Percentiles rank a stretch among this genome's conserved stretches.
Conservation (phyloP, 768 basidiomycete genomes). For the Mycena crocata region DNA sequence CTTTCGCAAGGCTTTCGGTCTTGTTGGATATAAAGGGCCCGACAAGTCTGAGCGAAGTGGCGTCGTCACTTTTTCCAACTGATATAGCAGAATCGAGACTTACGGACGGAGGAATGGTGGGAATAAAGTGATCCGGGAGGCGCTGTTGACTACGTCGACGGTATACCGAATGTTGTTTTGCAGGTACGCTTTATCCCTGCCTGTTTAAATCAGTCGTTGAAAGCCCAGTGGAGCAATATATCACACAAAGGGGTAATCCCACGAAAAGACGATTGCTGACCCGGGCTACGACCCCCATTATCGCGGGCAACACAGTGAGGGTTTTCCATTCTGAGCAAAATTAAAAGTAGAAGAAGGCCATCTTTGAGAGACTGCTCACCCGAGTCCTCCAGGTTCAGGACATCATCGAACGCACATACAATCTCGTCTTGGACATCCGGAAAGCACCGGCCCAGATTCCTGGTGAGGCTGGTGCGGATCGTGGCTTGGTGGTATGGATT, state of each 20-base stretch:
- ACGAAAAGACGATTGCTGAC: slow-evolving; percentile 43
- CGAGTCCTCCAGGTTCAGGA: slow-evolving; percentile 13
- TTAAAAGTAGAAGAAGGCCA: neutral
- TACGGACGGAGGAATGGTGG: slow-evolving; percentile 26
- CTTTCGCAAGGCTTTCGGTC: neutral
- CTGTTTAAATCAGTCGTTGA: slow-evolving; percentile 5
- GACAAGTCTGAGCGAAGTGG: no score
- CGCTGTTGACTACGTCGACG: slow-evolving; percentile 20
- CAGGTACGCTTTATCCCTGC: slow-evolving; percentile 35
- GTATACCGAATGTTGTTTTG: slow-evolving; percentile 26
- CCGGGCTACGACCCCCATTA: slow-evolving; percentile 35
- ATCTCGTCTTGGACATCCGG: slow-evolving; percentile 51
- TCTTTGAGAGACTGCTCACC: neutral
- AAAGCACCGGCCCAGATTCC: slow-evolving; percentile 43
- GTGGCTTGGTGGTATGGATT: slow-evolving; percentile 21
- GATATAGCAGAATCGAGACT: neutral
- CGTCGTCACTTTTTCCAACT: no score
- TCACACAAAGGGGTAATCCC: slow-evolving; percentile 40
- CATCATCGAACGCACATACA: slow-evolving; percentile 25
- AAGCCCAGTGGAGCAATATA: neutral
- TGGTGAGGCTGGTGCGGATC: slow-evolving; percentile 27
- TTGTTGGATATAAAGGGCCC: slow-evolving; percentile 16
- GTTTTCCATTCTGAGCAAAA: slow-evolving; percentile 36
- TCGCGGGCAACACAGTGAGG: slow-evolving; percentile 26
- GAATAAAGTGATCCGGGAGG: neutral